Base-by-base conservation (phyloP, 345 rosid species). In the Eucalyptus cladocalyx region DNA sequence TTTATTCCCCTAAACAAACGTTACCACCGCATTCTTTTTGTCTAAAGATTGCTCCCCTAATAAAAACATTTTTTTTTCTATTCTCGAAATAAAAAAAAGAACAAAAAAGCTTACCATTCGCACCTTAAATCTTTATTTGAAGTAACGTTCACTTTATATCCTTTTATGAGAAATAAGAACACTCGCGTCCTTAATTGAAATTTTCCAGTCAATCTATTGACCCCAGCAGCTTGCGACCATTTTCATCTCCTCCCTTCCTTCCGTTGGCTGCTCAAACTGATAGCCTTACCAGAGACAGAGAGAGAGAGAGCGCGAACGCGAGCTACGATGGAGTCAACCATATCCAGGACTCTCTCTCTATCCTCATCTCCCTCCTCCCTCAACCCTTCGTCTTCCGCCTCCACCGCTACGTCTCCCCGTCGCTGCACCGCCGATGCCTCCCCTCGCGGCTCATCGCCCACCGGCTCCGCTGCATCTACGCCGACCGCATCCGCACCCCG, bases 401-500 rank as follows among this genome's bases (percentile, higher is more conserved):
- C 45, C 87, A 17, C 67, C 26, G 32, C 51, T 9, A 24, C 88
- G 30, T 34, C 91, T 50, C 90, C 90, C 86, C 87, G 9, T 88
- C 89, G 1, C 91, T 50, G 54, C 91, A 21, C 50, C 87, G 43
- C 65, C 87, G 32, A 32, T 42, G 40, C 56, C 89, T 86, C 86
- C 87, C 76, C 9, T 67, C 32, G 23, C 92, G 87, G 91, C 89
- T 86, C 89, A 90, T 54, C 91, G 87, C 91, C 86, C 90, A 32
- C 89, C 86, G 18, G 91, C 90, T 45, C 89, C 89, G 72, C 94
- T 93, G 45, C 91, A 90, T 30, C 86, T 92, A 43, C 93, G 89
- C 18, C 94, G 50, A 14, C 97, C 94, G 89, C 86, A 23, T 88
- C 47, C 86, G 87, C 67, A 23, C 48, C 26, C 58, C 80, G 14